phyloP scores from a whole-genome alignment of 2,329 filamentous ascomycete genomes.

The Colletotrichum tanaceti region DNA sequence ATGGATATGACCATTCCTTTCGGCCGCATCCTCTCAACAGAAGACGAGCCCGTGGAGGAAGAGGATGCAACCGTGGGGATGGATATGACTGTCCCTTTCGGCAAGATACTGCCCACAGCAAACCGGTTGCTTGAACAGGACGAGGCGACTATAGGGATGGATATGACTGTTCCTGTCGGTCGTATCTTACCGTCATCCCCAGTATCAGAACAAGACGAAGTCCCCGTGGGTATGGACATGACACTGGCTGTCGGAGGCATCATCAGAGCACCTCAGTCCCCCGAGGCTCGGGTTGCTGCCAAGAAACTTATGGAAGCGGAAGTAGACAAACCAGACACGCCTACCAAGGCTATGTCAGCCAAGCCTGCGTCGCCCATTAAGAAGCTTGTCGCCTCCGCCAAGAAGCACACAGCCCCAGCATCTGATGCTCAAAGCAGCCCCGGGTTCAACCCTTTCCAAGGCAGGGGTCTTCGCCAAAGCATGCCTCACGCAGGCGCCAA shows the following conservation, averaged over 20 bases:
- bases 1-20: conserved; percentile 77
- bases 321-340: conserved; percentile 60
- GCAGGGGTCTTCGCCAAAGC: conserved; percentile 62
- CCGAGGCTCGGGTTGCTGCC: conserved; percentile 58
- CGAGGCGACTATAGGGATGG: conserved; percentile 60
- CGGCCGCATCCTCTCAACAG: conserved; percentile 59
- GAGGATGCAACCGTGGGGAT: conserved; percentile 66
- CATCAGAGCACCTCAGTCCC: conserved; percentile 55
- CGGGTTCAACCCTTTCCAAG: conserved; percentile 64
- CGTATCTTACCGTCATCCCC: conserved; percentile 59
- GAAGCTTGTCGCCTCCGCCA: conserved; percentile 45
- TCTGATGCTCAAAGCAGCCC: conserved; percentile 60
- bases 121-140: conserved; percentile 40
- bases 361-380: conserved; percentile 54
- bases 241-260: conserved; percentile 74
- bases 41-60: conserved; percentile 57
- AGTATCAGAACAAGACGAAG: conserved; percentile 48
- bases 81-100: conserved; percentile 67
- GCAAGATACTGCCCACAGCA: conserved; percentile 53
- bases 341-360: conserved; percentile 54
- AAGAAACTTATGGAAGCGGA: conserved; percentile 71
- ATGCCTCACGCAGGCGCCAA: conserved; percentile 57
- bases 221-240: conserved; percentile 75
- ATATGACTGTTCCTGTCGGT: conserved; percentile 71
- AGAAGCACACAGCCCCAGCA: conserved; percentile 43